Percentiles rank a stretch among this genome's conserved stretches.
These are phyloP conservation scores for Colletotrichum sansevieriae DNA, from an alignment of 2,329 filamentous ascomycete species.

Conservation along the genomic window DNA sequence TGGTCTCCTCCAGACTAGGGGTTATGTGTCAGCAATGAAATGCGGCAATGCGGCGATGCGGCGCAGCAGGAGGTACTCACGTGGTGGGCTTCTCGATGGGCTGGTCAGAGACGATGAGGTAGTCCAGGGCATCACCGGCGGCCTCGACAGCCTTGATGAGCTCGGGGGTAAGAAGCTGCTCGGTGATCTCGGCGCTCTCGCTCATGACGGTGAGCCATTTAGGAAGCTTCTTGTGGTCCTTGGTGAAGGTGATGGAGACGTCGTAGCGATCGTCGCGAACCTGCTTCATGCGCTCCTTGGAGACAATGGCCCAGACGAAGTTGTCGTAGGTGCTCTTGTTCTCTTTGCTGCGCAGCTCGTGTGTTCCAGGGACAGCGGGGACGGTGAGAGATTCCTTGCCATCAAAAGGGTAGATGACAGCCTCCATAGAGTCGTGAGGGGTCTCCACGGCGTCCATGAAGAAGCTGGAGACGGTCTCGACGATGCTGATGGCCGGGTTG, in stretches of 20 bases:
- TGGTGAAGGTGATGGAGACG: constrained; percentile 90
- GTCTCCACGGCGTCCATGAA: constrained; percentile 82
- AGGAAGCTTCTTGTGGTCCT: constrained; percentile 91
- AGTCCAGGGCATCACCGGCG: constrained; percentile 86
- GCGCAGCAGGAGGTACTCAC: constrained; percentile 63
- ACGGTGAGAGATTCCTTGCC: constrained; percentile 87
- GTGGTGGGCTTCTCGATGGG: constrained; percentile 87
- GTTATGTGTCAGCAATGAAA: constrained; percentile 5
- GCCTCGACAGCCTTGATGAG: constrained; percentile 82
- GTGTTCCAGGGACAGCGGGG: constrained; percentile 71
- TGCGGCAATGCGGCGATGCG: neutral
- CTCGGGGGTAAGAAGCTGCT: constrained; percentile 87
- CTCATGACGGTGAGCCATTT: constrained; percentile 94
- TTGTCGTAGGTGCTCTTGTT: constrained; percentile 82
- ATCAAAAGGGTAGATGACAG: constrained; percentile 88
- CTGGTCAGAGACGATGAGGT: constrained; percentile 90
- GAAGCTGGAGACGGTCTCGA: constrained; percentile 78
- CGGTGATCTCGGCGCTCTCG: constrained; percentile 95
- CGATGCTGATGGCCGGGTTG: constrained; percentile 75
- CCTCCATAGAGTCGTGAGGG: constrained; percentile 81
- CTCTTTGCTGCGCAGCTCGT: constrained; percentile 68
- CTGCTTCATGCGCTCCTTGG: constrained; percentile 93
- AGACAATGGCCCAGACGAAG: constrained; percentile 95
- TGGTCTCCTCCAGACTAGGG: constrained; percentile 82
- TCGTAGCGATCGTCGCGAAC: constrained; percentile 95